Conservation (phyloP, 2,329 filamentous ascomycete genomes). For the Colletotrichum plurivorum region DNA sequence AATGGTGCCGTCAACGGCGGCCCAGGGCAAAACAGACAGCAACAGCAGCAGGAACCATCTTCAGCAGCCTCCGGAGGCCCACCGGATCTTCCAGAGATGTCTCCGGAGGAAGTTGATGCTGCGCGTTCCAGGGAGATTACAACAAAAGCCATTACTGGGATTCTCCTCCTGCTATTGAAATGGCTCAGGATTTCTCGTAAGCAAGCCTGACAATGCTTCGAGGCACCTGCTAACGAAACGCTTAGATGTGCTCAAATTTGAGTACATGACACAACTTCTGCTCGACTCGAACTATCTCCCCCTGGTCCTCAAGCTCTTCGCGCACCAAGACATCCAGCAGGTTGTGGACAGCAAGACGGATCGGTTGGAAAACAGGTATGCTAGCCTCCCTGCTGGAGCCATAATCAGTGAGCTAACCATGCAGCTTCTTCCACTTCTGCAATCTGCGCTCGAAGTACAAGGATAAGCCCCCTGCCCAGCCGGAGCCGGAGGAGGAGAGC, state of each 20-base stretch:
- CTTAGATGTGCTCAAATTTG: slow-evolving; percentile 91
- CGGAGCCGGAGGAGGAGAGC: slow-evolving; percentile 55
- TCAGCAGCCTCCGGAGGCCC: slow-evolving; percentile 34
- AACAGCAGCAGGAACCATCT: slow-evolving; percentile 45
- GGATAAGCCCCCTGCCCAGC: slow-evolving; percentile 47
- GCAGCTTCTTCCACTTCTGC: slow-evolving; percentile 92
- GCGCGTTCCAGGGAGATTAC: slow-evolving; percentile 88
- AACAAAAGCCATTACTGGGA: slow-evolving; percentile 91
- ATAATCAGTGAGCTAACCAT: slow-evolving; percentile 13
- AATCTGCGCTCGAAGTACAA: slow-evolving; percentile 73
- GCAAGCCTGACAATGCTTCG: slow-evolving; percentile 50
- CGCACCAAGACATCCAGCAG: slow-evolving; percentile 93
- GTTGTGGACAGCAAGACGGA: slow-evolving; percentile 90
- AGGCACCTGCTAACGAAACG: slow-evolving; percentile 3
- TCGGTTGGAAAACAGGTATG: slow-evolving; percentile 83
- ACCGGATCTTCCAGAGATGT: slow-evolving; percentile 61
- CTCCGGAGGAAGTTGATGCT: slow-evolving; percentile 84
- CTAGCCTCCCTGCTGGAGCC: slow-evolving; percentile 42
- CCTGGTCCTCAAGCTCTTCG: slow-evolving; percentile 91
- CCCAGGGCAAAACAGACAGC: slow-evolving; percentile 48
- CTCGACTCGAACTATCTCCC: slow-evolving; percentile 97
- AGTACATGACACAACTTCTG: slow-evolving; percentile 93
- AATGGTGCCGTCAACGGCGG: slow-evolving; percentile 59
- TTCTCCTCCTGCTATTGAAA: slow-evolving; percentile 89
- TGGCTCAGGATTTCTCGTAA: slow-evolving; percentile 96